phyloP scores from a whole-genome alignment of 78 protist genomes.

The Dictyostelium purpureum region DNA sequence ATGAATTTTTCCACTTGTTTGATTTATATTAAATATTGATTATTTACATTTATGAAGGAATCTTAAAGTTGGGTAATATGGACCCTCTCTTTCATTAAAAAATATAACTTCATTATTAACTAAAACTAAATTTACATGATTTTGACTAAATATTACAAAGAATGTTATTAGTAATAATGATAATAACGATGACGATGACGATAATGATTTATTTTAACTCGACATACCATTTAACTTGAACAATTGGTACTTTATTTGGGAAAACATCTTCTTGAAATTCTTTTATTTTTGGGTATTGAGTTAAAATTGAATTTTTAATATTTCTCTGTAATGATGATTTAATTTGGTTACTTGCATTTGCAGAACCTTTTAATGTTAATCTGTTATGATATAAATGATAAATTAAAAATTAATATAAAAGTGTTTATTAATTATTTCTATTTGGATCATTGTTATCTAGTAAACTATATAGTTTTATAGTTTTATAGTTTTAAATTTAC shows the following conservation, averaged over 20 bases:
- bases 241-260: conserved; percentile 83
- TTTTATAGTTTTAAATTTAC: neutral
- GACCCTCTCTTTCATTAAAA: conserved; percentile 82
- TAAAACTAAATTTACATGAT: conserved; percentile 44
- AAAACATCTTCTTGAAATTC: conserved; percentile 66
- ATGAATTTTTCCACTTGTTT: neutral
- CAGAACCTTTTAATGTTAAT: conserved; percentile 30
- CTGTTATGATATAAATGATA: neutral
- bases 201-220: neutral
- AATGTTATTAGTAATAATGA: neutral
- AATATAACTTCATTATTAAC: conserved; percentile 72
- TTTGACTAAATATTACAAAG: conserved; percentile 13
- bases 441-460: neutral
- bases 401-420: no score
- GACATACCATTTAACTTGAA: conserved; percentile 73
- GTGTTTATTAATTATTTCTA: no score
- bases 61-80: conserved; percentile 76
- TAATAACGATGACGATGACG: neutral
- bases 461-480: neutral
- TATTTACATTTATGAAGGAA: conserved; percentile 78
- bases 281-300: conserved; percentile 69
- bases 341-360: conserved; percentile 38
- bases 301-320: conserved; percentile 35
- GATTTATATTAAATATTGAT: neutral
- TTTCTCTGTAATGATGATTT: conserved; percentile 79